phyloP scores from a whole-genome alignment of 306 rosid genomes.

The Acmispon strigosus region DNA sequence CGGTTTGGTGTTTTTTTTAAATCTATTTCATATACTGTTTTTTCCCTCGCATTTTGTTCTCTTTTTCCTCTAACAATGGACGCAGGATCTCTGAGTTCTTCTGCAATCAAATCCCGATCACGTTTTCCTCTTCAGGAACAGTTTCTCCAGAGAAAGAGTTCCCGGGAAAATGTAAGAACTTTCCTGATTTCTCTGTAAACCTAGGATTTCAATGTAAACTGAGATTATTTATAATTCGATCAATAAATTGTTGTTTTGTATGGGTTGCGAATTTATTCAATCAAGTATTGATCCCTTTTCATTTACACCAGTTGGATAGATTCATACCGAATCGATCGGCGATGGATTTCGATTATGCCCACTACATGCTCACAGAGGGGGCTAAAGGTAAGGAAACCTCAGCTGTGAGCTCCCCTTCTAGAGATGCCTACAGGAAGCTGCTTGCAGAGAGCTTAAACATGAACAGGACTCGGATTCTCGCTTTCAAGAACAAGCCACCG shows the following conservation, averaged over 20 bases:
- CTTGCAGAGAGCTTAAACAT: conserved; percentile 73
- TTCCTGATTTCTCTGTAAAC: background rate
- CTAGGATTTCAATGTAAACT: background rate
- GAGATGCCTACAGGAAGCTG: conserved; percentile 62
- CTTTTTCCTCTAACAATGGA: conserved; percentile 23
- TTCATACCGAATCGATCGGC: conserved; percentile 59
- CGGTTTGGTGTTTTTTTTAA: too few species aligned
- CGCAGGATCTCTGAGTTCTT: conserved; percentile 40
- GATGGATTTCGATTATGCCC: conserved; percentile 54
- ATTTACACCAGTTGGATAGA: conserved; percentile 46
- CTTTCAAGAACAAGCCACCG: conserved; percentile 91
- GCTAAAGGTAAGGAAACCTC: conserved; percentile 70
- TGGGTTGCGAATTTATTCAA: too few species aligned
- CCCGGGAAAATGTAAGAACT: conserved; percentile 34
- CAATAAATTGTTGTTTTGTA: background rate
- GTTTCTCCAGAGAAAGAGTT: conserved; percentile 27
- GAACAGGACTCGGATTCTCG: conserved; percentile 72
- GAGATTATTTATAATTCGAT: too few species aligned
- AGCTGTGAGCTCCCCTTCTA: conserved; percentile 41
- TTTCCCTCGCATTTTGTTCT: background rate
- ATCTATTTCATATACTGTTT: background rate
- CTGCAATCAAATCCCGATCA: conserved; percentile 1
- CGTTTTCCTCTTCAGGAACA: conserved; percentile 41
- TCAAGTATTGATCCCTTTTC: background rate
- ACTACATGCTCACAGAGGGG: conserved; percentile 54